Evolutionary conservation across 2,329 filamentous ascomycete species (phyloP).

Genomic region (Thielaviopsis punctulata): DNA sequence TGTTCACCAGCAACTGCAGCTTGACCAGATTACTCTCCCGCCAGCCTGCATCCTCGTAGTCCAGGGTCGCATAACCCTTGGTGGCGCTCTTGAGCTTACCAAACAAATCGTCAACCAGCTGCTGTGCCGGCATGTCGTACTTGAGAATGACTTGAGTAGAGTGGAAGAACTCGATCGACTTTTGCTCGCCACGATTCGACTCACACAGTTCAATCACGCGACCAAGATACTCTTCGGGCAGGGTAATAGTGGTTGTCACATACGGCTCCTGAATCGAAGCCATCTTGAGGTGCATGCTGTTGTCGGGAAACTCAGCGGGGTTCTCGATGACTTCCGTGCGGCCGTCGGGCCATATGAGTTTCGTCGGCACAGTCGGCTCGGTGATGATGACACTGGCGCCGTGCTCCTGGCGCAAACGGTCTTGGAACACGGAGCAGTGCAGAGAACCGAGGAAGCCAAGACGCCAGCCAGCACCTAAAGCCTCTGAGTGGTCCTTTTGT

Average conservation of each 20-base stretch:
- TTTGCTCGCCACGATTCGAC: constrained; percentile 70
- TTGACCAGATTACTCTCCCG: constrained; percentile 66
- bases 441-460: constrained; percentile 90
- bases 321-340: constrained; percentile 49
- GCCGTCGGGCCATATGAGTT: constrained; percentile 45
- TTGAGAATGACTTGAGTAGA: constrained; percentile 84
- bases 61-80: constrained; percentile 87
- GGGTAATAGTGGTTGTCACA: constrained; percentile 68
- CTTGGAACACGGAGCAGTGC: constrained; percentile 98
- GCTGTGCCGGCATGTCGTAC: constrained; percentile 74
- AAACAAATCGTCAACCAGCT: constrained; percentile 92
- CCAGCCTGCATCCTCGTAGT: constrained; percentile 94
- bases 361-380: constrained; percentile 84
- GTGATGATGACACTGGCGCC: constrained; percentile 93
- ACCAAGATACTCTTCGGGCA: constrained; percentile 87
- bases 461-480: constrained; percentile 83
- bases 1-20: constrained; percentile 85
- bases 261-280: constrained; percentile 34
- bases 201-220: constrained; percentile 93
- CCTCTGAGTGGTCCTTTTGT: constrained; percentile 87
- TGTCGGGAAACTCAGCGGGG: constrained; percentile 64
- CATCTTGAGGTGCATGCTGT: constrained; percentile 19
- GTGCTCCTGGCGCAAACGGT: constrained; percentile 84
- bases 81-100: constrained; percentile 87
- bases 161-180: constrained; percentile 80